Evolutionary conservation across 2,329 filamentous ascomycete species (phyloP).

Genomic region (Nemania diffusa): DNA sequence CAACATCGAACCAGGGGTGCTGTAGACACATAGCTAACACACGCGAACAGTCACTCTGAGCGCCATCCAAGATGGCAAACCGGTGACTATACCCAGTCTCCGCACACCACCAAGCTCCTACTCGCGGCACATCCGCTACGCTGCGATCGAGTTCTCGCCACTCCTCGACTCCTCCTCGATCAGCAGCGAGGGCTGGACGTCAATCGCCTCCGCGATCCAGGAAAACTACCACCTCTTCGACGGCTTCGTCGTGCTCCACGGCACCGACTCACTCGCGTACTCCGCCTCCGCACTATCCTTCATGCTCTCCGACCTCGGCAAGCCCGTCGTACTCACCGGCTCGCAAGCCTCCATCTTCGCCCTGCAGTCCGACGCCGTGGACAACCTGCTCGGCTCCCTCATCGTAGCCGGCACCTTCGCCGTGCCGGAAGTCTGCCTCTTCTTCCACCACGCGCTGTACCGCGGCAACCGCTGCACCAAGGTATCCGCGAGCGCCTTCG

Average conservation of each 20-base stretch:
- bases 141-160: constrained; percentile 84
- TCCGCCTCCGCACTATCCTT: constrained; percentile 91
- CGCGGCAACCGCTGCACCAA: constrained; percentile 90
- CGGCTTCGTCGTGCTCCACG: constrained; percentile 90
- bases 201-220: constrained; percentile 81
- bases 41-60: constrained; percentile 56
- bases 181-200: constrained; percentile 84
- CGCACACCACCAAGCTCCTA: constrained; percentile 85
- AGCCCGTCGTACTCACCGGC: constrained; percentile 88
- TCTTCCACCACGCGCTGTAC: constrained; percentile 92
- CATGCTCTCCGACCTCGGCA: constrained; percentile 87
- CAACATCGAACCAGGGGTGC: not conserved
- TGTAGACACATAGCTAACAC: constrained; percentile 22
- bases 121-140: constrained; percentile 82
- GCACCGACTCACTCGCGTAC: constrained; percentile 89
- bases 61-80: constrained; percentile 62
- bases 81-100: constrained; percentile 70
- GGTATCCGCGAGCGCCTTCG: constrained; percentile 85
- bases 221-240: constrained; percentile 91
- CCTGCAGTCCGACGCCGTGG: constrained; percentile 89
- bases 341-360: constrained; percentile 89
- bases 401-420: constrained; percentile 93
- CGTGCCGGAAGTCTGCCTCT: constrained; percentile 91
- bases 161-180: constrained; percentile 92
- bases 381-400: constrained; percentile 87